Base-by-base conservation (phyloP, 345 rosid genomes). In the Eucalyptus brandiana region DNA sequence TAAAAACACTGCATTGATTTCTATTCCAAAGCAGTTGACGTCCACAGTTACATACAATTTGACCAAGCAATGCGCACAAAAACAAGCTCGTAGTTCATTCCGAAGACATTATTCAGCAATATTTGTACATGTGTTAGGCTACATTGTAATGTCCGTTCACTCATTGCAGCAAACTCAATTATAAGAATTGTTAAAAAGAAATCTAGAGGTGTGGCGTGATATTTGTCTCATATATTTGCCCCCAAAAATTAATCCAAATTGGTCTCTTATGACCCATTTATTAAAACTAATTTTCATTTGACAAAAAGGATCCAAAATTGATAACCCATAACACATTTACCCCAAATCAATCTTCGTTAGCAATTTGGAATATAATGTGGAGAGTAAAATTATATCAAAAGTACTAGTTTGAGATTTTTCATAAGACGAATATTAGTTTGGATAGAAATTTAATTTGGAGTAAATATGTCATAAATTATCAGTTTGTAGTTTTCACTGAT, bases 331-430 rank as follows among this genome's bases (percentile, higher is more conserved):
- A 56, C 3, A 56, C 12, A 56, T 56, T 24, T 4, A 56, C 2
- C 12, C 3, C 0, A 50, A 16, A 6, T 50, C 19, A 50, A 15
- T 5, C 1, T 58, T 24, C 0, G 0, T 23, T 24, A 24, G 0
- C 0, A 10, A 1, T 23, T 48, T 48, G 5, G 15, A 48, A 48
- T 48, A 48, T 48, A 1, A 4, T 1, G 5, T 48, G 15, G 5
- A 48, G 49, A 12, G 49, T 48, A 48, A 48, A 48, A 1, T 48
- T 48, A 48, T 1, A 48, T 48, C 0, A 48, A 48, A 48, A 12
- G 14, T 47, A 47, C 14, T 4, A 47, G 0, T 48, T 48, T 12
- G 0, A 48, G 2, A 48, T 48, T 48, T 48, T 48, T 48, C 49
- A 0, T 12, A 48, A 48, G 15, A 48, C 0, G 14, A 1, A 12